A percentile compares a stretch with the other conserved stretches of the same genome.
Evolutionary conservation across 345 rosid species (phyloP).

Genomic region (Arabidopsis arenosa): DNA sequence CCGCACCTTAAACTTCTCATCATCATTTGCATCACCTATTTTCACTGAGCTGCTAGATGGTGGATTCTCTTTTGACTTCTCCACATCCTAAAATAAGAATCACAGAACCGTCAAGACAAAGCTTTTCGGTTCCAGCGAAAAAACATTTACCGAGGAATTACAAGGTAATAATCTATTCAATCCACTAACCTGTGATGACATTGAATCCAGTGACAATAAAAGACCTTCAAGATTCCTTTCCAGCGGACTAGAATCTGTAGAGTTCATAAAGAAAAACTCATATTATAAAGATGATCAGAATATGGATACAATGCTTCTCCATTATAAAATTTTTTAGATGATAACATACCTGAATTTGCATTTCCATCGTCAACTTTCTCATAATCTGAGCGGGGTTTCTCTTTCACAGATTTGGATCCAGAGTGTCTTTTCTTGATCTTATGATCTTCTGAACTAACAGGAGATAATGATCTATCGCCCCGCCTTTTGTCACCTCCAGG

Average conservation of each 20-base stretch:
- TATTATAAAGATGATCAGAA: not conserved
- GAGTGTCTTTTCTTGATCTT: slow-evolving; percentile 51
- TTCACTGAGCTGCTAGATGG: slow-evolving; percentile 35
- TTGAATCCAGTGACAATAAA: slow-evolving; percentile 58
- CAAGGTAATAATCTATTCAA: slow-evolving; percentile 8
- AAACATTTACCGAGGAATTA: no score
- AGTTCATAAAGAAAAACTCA: slow-evolving; percentile 14
- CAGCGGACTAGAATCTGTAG: slow-evolving; percentile 60
- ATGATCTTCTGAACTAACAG: slow-evolving; percentile 49
- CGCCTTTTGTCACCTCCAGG: slow-evolving; percentile 50
- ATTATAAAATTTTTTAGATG: no score
- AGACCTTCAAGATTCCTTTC: slow-evolving; percentile 70
- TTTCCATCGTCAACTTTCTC: slow-evolving; percentile 36
- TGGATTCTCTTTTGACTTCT: slow-evolving; percentile 44
- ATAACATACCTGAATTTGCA: slow-evolving; percentile 24
- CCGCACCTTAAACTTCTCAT: slow-evolving; percentile 66
- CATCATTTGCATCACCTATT: slow-evolving; percentile 44
- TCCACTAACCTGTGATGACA: slow-evolving; percentile 57
- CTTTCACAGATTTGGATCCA: slow-evolving; percentile 54
- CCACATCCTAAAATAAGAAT: slow-evolving; percentile 49
- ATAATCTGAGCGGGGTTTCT: slow-evolving; percentile 39
- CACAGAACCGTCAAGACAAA: slow-evolving; percentile 31
- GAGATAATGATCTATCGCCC: slow-evolving; percentile 52
- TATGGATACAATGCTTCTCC: no score
- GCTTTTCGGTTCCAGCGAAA: not conserved